These are phyloP conservation scores for Crepidotus variabilis DNA, from an alignment of 768 basidiomycete species.

Conservation along the genomic window DNA sequence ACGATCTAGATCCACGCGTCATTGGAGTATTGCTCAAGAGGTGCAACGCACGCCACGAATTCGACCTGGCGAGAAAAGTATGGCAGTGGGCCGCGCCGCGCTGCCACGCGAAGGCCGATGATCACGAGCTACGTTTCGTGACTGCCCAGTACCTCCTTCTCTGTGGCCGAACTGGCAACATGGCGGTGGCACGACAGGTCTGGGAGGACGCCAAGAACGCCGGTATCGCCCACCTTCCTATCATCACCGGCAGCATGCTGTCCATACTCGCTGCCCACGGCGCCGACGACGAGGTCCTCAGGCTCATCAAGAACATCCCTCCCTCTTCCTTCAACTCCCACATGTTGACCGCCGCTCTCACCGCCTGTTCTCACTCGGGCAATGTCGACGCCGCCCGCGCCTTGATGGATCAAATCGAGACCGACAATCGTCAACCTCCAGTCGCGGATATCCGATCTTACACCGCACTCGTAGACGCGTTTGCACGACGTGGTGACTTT, in stretches of 20 bases:
- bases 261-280: slow-evolving; percentile 18
- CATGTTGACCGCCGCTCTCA: slow-evolving; percentile 21
- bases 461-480: slow-evolving; percentile 20
- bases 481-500: slow-evolving; percentile 19
- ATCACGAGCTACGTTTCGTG: slow-evolving; percentile 17
- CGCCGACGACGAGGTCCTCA: slow-evolving; percentile 17
- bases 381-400: slow-evolving; percentile 21
- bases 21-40: slow-evolving; percentile 20
- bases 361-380: slow-evolving; percentile 20
- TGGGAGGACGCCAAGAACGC: slow-evolving; percentile 19
- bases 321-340: slow-evolving; percentile 21
- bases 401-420: slow-evolving; percentile 20
- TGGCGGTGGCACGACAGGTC: slow-evolving; percentile 17
- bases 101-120: slow-evolving; percentile 14
- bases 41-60: slow-evolving; percentile 18
- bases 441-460: slow-evolving; percentile 16
- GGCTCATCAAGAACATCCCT: slow-evolving; percentile 19
- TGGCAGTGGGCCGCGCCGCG: slow-evolving; percentile 19
- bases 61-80: slow-evolving; percentile 17
- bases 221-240: slow-evolving; percentile 17
- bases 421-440: slow-evolving; percentile 12
- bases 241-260: slow-evolving; percentile 20
- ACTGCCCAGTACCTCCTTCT: slow-evolving; percentile 19
- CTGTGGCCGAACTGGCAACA: slow-evolving; percentile 18
- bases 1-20: slow-evolving; percentile 19